These are phyloP conservation scores for Carex parvula DNA, from an alignment of 176 grass and related monocot species.

Conservation along the genomic window DNA sequence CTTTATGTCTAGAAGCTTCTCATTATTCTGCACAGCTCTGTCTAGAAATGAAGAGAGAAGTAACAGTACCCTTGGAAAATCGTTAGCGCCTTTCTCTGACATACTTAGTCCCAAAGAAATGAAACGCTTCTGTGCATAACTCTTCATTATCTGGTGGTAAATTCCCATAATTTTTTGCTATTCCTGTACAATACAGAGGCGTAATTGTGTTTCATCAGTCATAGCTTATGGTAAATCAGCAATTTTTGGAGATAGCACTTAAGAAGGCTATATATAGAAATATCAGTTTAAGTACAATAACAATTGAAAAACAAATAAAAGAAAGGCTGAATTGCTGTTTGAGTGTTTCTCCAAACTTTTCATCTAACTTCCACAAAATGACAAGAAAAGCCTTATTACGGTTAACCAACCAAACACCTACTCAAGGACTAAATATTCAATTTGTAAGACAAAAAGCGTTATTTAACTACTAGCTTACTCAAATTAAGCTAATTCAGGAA, in stretches of 20 bases:
- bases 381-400: neutral
- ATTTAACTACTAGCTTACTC: slow-evolving; percentile 5
- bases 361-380: neutral
- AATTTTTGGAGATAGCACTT: neutral
- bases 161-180: slow-evolving; percentile 41
- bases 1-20: slow-evolving; percentile 46
- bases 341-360: neutral
- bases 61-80: slow-evolving; percentile 63
- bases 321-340: neutral
- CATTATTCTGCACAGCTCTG: slow-evolving; percentile 47
- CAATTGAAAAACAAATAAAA: neutral
- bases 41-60: slow-evolving; percentile 68
- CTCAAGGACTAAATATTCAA: too few relatives aligned
- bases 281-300: neutral
- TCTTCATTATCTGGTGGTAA: slow-evolving; percentile 28
- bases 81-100: slow-evolving; percentile 35
- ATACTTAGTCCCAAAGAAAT: slow-evolving; percentile 55
- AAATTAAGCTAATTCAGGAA: neutral
- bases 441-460: too few relatives aligned
- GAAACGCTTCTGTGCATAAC: slow-evolving; percentile 49
- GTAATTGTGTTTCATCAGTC: neutral
- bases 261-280: neutral
- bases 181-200: slow-evolving; percentile 31
- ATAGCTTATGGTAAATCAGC: neutral
- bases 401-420: slow-evolving; percentile 28